phyloP scores from a whole-genome alignment of 2,329 filamentous ascomycete species.

The Lachnellula arida region DNA sequence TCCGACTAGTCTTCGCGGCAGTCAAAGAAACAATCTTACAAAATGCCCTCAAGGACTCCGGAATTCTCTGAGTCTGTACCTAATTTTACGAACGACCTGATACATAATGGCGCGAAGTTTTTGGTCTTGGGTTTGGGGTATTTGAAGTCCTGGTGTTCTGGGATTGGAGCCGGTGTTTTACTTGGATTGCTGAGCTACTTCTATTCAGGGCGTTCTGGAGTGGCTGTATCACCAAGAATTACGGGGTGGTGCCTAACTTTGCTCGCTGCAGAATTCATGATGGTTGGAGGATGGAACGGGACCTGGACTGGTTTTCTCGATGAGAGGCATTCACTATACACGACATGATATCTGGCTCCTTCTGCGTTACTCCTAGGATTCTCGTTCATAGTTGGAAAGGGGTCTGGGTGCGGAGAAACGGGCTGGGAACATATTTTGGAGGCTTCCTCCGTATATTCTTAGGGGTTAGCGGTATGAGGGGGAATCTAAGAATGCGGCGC shows the following conservation, averaged over 20 bases:
- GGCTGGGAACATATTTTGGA: neutral
- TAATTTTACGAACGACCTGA: neutral
- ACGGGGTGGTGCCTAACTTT: neutral
- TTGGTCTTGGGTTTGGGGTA: constrained; percentile 16
- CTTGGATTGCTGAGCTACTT: constrained; percentile 11
- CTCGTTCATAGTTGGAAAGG: neutral
- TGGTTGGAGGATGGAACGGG: neutral
- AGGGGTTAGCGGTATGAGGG: neutral
- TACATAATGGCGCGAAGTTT: constrained; percentile 20
- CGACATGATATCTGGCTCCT: neutral
- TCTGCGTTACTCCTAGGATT: neutral
- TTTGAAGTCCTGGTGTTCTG: constrained; percentile 13
- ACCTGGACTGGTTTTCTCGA: neutral
- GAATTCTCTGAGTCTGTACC: constrained; percentile 65
- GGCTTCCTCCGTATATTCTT: neutral
- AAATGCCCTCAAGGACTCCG: constrained; percentile 96
- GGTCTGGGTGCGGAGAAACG: neutral
- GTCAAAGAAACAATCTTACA: constrained; percentile 99
- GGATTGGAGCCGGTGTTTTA: constrained; percentile 26
- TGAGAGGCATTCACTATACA: neutral
- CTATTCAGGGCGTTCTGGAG: constrained; percentile 19
- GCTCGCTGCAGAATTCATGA: neutral
- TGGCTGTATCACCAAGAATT: constrained; percentile 24
- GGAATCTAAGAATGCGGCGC: neutral
- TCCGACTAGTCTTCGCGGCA: constrained; percentile 93